Percentiles rank a stretch among this genome's conserved stretches.
Conservation (phyloP, 352 stramenopile species). For the Pythium myriotylum region DNA sequence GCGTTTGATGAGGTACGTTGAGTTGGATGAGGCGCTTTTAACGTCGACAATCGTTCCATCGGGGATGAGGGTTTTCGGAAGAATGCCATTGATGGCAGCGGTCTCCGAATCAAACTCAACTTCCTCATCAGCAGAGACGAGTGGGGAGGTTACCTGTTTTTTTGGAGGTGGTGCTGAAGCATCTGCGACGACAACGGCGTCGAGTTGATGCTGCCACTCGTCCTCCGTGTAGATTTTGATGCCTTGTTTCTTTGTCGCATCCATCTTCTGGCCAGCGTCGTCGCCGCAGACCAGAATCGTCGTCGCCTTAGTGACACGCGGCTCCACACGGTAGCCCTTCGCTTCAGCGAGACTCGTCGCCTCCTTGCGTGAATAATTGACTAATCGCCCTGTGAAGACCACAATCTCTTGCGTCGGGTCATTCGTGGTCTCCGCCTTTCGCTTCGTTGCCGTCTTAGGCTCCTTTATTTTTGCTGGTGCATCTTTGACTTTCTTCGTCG, state of each 20-base stretch:
- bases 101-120: slow-evolving; percentile 47
- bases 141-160: slow-evolving; percentile 3
- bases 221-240: slow-evolving; percentile 34
- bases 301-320: slow-evolving; percentile 34
- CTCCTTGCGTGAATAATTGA: slow-evolving; percentile 35
- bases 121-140: slow-evolving; percentile 1
- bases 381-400: slow-evolving; percentile 36
- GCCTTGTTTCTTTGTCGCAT: slow-evolving; percentile 34
- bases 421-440: slow-evolving; percentile 15
- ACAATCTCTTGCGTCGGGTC: slow-evolving; percentile 9
- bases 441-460: slow-evolving; percentile 16
- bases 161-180: slow-evolving; percentile 7
- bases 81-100: slow-evolving; percentile 43
- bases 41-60: slow-evolving; percentile 51
- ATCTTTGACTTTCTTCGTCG: neutral
- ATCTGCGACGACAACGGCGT: neutral
- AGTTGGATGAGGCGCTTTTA: slow-evolving; percentile 50
- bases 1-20: slow-evolving; percentile 60
- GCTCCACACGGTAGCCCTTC: slow-evolving; percentile 33
- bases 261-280: slow-evolving; percentile 33
- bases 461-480: neutral
- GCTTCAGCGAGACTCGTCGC: slow-evolving; percentile 28
- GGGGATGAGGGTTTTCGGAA: slow-evolving; percentile 37
- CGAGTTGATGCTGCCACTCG: slow-evolving; percentile 37
- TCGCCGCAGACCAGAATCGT: slow-evolving; percentile 40